Conservation (phyloP, 805 yeast genomes). For the Priceomyces fermenticarens region DNA sequence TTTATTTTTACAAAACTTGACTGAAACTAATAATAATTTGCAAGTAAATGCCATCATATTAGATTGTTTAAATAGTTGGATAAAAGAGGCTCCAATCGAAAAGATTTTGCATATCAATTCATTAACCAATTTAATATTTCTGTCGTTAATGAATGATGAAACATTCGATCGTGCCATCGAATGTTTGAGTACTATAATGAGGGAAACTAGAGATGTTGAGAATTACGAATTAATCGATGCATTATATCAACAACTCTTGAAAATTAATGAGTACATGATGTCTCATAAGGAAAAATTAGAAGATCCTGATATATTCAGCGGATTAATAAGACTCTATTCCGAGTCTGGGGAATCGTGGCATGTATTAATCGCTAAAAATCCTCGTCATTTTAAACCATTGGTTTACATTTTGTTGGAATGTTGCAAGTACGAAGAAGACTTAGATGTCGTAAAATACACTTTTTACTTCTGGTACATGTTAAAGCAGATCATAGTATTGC, state of each 20-base stretch:
- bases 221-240: constrained; percentile 60
- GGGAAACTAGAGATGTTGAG: constrained; percentile 78
- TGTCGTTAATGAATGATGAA: constrained; percentile 54
- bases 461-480: constrained; percentile 89
- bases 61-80: constrained; percentile 86
- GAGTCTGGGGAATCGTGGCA: constrained; percentile 98
- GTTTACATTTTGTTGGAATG: constrained; percentile 71
- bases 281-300: constrained; percentile 37
- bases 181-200: constrained; percentile 75
- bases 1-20: constrained; percentile 52
- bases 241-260: constrained; percentile 65
- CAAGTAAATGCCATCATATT: constrained; percentile 47
- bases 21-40: constrained; percentile 18
- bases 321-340: constrained; percentile 72
- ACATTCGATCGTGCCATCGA: constrained; percentile 85
- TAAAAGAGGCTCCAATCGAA: constrained; percentile 76
- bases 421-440: constrained; percentile 72
- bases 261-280: constrained; percentile 49
- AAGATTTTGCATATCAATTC: constrained; percentile 62
- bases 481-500: constrained; percentile 65
- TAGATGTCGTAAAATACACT: constrained; percentile 86
- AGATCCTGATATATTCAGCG: constrained; percentile 65
- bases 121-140: constrained; percentile 66
- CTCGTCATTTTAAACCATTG: constrained; percentile 66
- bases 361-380: constrained; percentile 70